Percentiles rank a stretch among this genome's conserved stretches.
Evolutionary conservation across 2,329 filamentous ascomycete genomes (phyloP).

Genomic region (Aspergillus caelatus): DNA sequence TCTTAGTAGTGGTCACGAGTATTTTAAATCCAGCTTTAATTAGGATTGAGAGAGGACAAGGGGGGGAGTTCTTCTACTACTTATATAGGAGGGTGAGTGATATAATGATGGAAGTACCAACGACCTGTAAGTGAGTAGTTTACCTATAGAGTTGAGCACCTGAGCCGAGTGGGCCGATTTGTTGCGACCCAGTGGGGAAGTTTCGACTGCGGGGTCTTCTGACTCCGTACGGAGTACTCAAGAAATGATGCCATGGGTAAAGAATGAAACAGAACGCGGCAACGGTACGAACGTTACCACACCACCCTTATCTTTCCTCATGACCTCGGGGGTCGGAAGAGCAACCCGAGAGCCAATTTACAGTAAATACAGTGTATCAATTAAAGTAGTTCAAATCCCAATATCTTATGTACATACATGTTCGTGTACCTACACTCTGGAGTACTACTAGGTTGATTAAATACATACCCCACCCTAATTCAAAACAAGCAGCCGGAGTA

Average conservation of each 20-base stretch:
- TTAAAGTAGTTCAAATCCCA: too few relatives aligned
- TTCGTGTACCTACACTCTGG: too few relatives aligned
- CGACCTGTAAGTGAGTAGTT: neutral
- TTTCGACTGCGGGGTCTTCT: neutral
- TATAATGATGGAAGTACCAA: neutral
- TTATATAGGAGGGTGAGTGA: conserved; percentile 1
- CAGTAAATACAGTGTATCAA: neutral
- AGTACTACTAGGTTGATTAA: too few relatives aligned
- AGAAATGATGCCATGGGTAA: neutral
- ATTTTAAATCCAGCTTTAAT: neutral
- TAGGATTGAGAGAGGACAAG: neutral
- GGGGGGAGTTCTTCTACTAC: neutral
- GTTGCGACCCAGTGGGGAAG: neutral
- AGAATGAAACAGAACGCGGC: neutral
- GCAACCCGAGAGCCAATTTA: neutral
- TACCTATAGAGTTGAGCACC: neutral
- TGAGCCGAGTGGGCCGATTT: conserved; percentile 4
- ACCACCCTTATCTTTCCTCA: neutral
- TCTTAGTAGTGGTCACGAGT: neutral
- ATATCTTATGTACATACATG: too few relatives aligned
- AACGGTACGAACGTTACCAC: neutral
- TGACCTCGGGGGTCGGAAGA: neutral
- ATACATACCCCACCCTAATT: neutral
- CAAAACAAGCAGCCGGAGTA: too few relatives aligned
- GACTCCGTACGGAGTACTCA: too few relatives aligned